These are phyloP conservation scores for Trichoderma asperellum DNA, from an alignment of 2,329 filamentous ascomycete genomes.

Conservation along the genomic window DNA sequence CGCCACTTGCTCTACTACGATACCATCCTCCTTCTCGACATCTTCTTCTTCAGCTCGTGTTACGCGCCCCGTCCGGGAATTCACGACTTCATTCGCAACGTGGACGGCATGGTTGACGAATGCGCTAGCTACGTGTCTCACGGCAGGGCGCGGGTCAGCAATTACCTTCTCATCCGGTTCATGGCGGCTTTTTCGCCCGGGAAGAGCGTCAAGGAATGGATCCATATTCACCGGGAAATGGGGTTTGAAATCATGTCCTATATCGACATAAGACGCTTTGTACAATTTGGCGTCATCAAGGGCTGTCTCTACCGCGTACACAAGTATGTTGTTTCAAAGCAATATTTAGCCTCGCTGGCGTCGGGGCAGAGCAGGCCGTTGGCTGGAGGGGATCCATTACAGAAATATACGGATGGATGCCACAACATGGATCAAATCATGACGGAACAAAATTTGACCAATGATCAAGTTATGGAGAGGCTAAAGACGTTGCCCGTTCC, in stretches of 20 bases:
- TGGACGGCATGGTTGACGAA: constrained; percentile 77
- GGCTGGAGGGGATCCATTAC: constrained; percentile 55
- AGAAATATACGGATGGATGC: constrained; percentile 72
- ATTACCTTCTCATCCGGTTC: constrained; percentile 74
- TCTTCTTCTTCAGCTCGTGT: constrained; percentile 91
- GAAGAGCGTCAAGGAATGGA: constrained; percentile 85
- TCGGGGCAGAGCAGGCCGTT: constrained; percentile 54
- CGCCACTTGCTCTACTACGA: constrained; percentile 93
- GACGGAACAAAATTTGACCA: constrained; percentile 71
- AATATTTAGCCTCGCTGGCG: constrained; percentile 61
- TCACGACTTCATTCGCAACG: constrained; percentile 76
- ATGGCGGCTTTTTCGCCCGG: constrained; percentile 86
- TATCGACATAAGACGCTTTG: constrained; percentile 86
- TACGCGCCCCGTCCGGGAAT: constrained; percentile 83
- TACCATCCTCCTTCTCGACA: constrained; percentile 85
- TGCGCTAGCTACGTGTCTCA: constrained; percentile 80
- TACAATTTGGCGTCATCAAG: constrained; percentile 96
- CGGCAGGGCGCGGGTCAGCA: constrained; percentile 50
- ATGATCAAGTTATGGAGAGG: constrained; percentile 70
- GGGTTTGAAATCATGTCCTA: constrained; percentile 69
- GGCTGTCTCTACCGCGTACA: constrained; percentile 91
- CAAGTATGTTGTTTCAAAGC: constrained; percentile 78
- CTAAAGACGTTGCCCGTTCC: constrained; percentile 61
- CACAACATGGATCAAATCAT: constrained; percentile 84
- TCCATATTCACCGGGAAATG: constrained; percentile 70